phyloP scores from a whole-genome alignment of 345 rosid species.

The Psidium guajava region DNA sequence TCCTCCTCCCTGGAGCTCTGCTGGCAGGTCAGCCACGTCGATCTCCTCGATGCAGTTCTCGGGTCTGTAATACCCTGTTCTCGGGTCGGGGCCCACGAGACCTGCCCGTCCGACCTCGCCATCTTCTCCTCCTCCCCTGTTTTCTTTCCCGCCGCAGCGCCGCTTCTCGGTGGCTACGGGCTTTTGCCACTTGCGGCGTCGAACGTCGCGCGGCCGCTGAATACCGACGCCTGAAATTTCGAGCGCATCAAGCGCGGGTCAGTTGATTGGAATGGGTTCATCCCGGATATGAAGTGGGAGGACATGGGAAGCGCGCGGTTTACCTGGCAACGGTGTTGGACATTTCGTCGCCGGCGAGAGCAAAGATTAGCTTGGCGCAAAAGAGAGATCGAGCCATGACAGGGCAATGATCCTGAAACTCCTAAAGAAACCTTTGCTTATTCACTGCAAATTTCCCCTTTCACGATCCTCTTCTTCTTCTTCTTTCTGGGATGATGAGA shows the following conservation, averaged over 20 bases:
- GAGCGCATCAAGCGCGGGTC: background rate
- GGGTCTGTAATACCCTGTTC: conserved; percentile 73
- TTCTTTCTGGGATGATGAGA: background rate
- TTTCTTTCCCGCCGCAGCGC: background rate
- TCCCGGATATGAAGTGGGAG: background rate
- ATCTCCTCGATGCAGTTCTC: conserved; percentile 44
- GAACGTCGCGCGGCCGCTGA: background rate
- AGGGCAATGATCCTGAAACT: background rate
- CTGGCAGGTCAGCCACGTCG: conserved; percentile 57
- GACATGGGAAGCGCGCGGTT: background rate
- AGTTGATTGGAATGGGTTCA: background rate
- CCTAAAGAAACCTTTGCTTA: background rate
- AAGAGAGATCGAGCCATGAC: background rate
- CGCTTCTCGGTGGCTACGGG: background rate
- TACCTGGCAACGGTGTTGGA: background rate
- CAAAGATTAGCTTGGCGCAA: background rate
- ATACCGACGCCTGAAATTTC: background rate
- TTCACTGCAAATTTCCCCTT: background rate
- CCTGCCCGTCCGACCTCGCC: background rate
- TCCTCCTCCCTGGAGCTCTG: conserved; percentile 40
- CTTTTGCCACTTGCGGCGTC: background rate
- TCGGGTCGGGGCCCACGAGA: conserved; percentile 71
- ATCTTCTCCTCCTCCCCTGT: background rate
- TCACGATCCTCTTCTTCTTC: background rate
- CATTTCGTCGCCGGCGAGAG: background rate